Conservation (phyloP, 768 basidiomycete species). For the Tremella fuciformis region DNA sequence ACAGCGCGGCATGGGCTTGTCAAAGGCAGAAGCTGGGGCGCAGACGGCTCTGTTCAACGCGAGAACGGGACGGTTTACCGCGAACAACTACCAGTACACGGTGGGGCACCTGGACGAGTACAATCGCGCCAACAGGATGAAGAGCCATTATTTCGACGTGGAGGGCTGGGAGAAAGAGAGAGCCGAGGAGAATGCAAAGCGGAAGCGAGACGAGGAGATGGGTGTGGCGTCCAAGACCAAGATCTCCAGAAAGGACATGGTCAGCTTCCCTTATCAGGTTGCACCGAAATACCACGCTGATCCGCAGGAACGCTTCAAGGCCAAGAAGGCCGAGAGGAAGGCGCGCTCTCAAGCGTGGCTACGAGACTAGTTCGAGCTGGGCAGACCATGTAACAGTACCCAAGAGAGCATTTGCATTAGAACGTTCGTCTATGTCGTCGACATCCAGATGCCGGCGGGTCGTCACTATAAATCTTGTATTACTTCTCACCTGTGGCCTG, state of each 20-base stretch:
- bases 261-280: conserved; percentile 19
- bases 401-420: neutral
- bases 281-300: neutral
- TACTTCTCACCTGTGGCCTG: conserved; percentile 3
- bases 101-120: conserved; percentile 48
- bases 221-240: conserved; percentile 28
- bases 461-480: neutral
- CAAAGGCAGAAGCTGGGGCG: neutral
- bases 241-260: conserved; percentile 50
- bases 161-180: conserved; percentile 47
- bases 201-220: conserved; percentile 35
- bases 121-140: conserved; percentile 46
- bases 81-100: conserved; percentile 36
- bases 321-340: conserved; percentile 46
- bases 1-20: conserved; percentile 21
- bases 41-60: conserved; percentile 48
- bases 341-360: conserved; percentile 45
- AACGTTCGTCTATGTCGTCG: no score
- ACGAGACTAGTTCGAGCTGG: conserved; percentile 25
- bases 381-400: neutral
- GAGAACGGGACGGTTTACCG: conserved; percentile 48
- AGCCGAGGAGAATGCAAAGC: conserved; percentile 36
- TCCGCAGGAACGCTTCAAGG: conserved; percentile 46
- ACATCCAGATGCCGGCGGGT: no score
- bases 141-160: conserved; percentile 49